Percentiles rank a stretch among this genome's conserved stretches.
phyloP scores from a whole-genome alignment of 768 basidiomycete species.

The Suillus tomentosus region DNA sequence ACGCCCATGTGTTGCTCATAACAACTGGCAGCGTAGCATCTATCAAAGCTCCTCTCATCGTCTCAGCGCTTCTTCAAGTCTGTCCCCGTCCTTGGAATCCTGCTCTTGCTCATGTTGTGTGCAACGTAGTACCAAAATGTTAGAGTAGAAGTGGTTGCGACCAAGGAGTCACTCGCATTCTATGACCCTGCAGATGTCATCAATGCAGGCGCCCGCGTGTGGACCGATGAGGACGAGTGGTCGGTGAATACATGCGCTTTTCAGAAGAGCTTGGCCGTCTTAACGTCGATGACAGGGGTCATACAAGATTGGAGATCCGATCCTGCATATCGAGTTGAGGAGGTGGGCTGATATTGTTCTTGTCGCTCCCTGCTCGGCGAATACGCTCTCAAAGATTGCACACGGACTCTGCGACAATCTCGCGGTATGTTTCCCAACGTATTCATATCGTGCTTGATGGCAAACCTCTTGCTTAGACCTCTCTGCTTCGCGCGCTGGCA shows the following conservation, averaged over 20 bases:
- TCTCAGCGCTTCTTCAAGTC: conserved; percentile 68
- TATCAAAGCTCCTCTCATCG: conserved; percentile 91
- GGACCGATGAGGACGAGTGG: conserved; percentile 96
- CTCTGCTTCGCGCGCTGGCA: conserved; percentile 81
- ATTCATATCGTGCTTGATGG: neutral
- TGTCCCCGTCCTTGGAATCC: neutral
- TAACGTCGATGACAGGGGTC: conserved; percentile 47
- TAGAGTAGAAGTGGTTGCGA: conserved; percentile 82
- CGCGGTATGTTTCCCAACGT: conserved; percentile 44
- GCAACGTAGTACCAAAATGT: conserved; percentile 66
- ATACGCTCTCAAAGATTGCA: conserved; percentile 94
- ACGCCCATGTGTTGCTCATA: conserved; percentile 74
- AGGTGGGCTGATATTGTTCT: conserved; percentile 96
- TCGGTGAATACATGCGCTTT: conserved; percentile 50
- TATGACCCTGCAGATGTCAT: conserved; percentile 59
- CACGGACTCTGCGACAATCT: conserved; percentile 90
- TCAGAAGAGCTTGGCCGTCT: neutral
- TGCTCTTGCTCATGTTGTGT: neutral
- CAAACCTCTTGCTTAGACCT: conserved; percentile 46
- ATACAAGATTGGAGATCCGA: conserved; percentile 85
- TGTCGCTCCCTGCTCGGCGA: conserved; percentile 95
- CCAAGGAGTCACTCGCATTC: conserved; percentile 77
- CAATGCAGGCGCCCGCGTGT: conserved; percentile 61
- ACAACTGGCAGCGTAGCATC: conserved; percentile 95
- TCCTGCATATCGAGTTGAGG: conserved; percentile 93